Evolutionary conservation across 805 yeast species (phyloP), one percentile per base, ranked within the genome.

Genomic region (Dipodascus albidus): DNA sequence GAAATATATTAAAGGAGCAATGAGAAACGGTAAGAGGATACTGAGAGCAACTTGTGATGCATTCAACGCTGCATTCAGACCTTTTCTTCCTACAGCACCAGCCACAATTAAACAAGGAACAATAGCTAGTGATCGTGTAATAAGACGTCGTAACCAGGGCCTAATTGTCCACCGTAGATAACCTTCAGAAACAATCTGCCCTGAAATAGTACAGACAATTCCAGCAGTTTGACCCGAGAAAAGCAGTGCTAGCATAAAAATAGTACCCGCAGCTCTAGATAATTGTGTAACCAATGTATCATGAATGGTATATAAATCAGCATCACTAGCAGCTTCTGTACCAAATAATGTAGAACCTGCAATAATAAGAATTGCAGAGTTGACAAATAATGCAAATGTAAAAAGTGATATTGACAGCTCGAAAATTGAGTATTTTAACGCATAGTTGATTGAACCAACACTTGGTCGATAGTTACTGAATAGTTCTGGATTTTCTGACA

Each of bases 151-250:
- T 50, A 83, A 62, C 86, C 95, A 83, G 2, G 96, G 96, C 56
- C 74, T 76, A 47, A 87, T 59, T 1, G 78, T 80, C 96, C 96
- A 89, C 51, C 82, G 77, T 41, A 90, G 72, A 62, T 87, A 91
- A 0, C 97, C 97, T 66, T 90, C 97, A 60, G 88, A 79, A 1
- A 90, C 96, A 60, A 90, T 82, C 67, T 90, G 95, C 3, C 96
- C 96, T 0, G 95, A 87, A 70, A 90, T 84, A 0, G 97, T 90
- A 65, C 96, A 89, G 1, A 89, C 89, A 47, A 90, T 81, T 50
- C 96, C 96, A 0, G 96, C 96, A 49, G 90, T 83, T 62, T 86
- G 89, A 3, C 96, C 96, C 54, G 93, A 83, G 55, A 86, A 78
- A 41, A 90, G 70, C 60, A 90, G 72, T 0, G 96, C 96, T 52